These are phyloP conservation scores for Omphalotus olearius DNA, from an alignment of 1,284 basidiomycete genomes.

Conservation along the genomic window DNA sequence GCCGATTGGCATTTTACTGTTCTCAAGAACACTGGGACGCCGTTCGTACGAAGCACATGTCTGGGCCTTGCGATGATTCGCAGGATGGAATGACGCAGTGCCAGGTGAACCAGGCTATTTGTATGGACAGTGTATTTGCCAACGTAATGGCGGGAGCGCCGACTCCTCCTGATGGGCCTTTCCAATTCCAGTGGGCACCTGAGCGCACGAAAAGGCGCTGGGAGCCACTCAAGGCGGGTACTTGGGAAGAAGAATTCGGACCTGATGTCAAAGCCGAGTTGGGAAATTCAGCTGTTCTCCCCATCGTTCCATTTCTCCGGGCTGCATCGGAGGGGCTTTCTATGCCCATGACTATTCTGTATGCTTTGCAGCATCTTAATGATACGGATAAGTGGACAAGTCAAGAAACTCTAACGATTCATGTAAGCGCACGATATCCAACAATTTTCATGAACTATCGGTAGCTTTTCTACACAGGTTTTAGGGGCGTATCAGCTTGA, in stretches of 20 bases:
- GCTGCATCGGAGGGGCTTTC: slow-evolving; percentile 24
- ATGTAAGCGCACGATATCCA: slow-evolving; percentile 19
- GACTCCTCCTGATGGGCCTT: not conserved
- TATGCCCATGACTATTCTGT: slow-evolving; percentile 31
- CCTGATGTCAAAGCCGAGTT: slow-evolving; percentile 12
- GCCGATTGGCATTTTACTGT: slow-evolving; percentile 29
- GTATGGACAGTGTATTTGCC: slow-evolving; percentile 19
- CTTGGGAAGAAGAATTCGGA: slow-evolving; percentile 22
- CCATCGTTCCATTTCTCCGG: slow-evolving; percentile 17
- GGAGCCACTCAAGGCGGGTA: slow-evolving; percentile 14
- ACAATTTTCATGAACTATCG: not conserved
- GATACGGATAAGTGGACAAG: slow-evolving; percentile 25
- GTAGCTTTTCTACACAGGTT: slow-evolving; percentile 19
- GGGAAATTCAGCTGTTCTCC: not conserved
- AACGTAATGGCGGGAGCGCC: slow-evolving; percentile 13
- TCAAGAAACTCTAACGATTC: slow-evolving; percentile 25
- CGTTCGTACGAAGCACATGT: slow-evolving; percentile 19
- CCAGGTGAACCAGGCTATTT: slow-evolving; percentile 24
- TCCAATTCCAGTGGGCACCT: slow-evolving; percentile 26
- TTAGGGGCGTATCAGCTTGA: slow-evolving; percentile 27
- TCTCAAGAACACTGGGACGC: slow-evolving; percentile 26
- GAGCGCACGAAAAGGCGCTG: slow-evolving; percentile 22
- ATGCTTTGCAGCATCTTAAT: slow-evolving; percentile 26
- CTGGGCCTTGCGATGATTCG: slow-evolving; percentile 18
- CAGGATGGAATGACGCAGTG: slow-evolving; percentile 26